Evolutionary conservation across 441 rosid species (phyloP).

Genomic region (Bruguiera hainesii): DNA sequence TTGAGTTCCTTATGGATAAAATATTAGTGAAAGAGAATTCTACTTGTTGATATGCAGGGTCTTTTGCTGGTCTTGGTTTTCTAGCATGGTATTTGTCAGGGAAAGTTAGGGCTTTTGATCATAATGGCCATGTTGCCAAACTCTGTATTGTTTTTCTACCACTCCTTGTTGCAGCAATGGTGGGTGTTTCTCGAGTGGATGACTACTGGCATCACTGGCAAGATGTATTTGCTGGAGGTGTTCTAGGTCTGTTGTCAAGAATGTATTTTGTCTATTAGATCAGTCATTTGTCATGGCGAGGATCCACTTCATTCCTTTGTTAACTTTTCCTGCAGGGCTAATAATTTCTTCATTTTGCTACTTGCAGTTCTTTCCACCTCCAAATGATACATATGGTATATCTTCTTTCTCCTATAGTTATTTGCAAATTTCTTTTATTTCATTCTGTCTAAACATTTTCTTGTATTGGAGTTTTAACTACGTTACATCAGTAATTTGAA

Average conservation of each 20-base stretch:
- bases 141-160: constrained; percentile 71
- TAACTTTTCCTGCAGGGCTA: constrained; percentile 39
- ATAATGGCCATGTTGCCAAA: constrained; percentile 75
- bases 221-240: constrained; percentile 80
- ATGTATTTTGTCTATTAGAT: neutral
- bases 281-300: neutral
- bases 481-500: neutral
- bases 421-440: neutral
- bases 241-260: constrained; percentile 46
- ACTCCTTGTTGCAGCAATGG: constrained; percentile 64
- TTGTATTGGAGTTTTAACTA: neutral
- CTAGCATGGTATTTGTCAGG: constrained; percentile 72
- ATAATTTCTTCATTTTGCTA: constrained; percentile 69
- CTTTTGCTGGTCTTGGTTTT: constrained; percentile 87
- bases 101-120: constrained; percentile 77
- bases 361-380: constrained; percentile 86
- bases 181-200: constrained; percentile 82
- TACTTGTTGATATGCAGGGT: constrained; percentile 52
- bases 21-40: constrained; percentile 16
- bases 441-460: neutral
- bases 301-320: constrained; percentile 13
- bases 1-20: neutral
- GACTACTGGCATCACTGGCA: constrained; percentile 99
- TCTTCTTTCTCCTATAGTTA: constrained; percentile 4
- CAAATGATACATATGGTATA: constrained; percentile 68